These are phyloP conservation scores for Zymoseptoria pseudotritici DNA, from an alignment of 2,329 filamentous ascomycete genomes.

Conservation along the genomic window DNA sequence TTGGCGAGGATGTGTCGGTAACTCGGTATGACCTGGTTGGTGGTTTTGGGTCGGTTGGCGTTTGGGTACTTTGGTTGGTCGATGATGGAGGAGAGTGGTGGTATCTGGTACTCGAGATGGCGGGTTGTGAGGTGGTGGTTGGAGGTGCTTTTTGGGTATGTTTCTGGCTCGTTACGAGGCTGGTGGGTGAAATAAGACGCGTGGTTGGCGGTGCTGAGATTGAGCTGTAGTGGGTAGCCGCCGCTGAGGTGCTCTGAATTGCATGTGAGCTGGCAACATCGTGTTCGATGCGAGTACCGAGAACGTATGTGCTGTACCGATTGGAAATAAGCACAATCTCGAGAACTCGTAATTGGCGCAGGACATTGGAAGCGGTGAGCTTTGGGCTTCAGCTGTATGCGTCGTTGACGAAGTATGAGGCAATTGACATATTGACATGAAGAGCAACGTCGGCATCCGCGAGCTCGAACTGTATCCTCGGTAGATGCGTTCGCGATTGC, in stretches of 20 bases:
- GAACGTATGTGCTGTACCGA: neutral
- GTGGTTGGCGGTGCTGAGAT: neutral
- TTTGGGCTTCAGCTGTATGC: neutral
- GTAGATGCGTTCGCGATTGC: neutral
- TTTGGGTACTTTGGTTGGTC: neutral
- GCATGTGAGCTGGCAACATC: neutral
- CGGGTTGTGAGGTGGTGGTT: neutral
- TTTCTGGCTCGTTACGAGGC: neutral
- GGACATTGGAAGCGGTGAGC: neutral
- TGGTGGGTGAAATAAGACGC: neutral
- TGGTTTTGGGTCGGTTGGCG: neutral
- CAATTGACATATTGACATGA: neutral
- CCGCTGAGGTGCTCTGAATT: neutral
- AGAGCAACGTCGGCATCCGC: neutral
- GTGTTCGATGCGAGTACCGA: neutral
- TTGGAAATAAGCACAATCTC: neutral
- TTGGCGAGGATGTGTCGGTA: neutral
- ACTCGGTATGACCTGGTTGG: neutral
- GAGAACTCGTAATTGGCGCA: neutral
- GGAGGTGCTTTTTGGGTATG: neutral
- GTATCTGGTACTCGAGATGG: neutral
- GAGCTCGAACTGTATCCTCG: neutral
- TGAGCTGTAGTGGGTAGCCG: neutral
- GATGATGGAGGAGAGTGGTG: neutral
- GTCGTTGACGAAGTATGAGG: neutral